phyloP scores from a whole-genome alignment of 768 basidiomycete genomes.

The Termitomyces sp. region DNA sequence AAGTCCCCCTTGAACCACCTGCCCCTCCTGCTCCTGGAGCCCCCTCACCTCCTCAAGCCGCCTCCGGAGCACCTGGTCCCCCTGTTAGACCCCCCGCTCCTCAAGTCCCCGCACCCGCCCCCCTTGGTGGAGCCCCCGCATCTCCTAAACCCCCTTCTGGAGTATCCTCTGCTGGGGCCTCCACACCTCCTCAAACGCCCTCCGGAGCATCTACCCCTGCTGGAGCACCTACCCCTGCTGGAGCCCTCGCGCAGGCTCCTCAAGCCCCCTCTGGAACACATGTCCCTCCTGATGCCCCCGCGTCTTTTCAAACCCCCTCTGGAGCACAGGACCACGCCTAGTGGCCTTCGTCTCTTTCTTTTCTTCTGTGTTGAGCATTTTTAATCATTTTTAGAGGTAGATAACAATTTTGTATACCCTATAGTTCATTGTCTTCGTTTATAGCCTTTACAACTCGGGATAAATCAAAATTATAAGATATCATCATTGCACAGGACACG shows the following conservation, averaged over 20 bases:
- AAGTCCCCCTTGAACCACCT: background rate
- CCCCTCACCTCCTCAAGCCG: constrained; percentile 5
- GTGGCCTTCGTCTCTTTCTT: background rate
- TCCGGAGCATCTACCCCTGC: background rate
- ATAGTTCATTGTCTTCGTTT: too few relatives aligned
- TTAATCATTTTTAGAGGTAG: background rate
- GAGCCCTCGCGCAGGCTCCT: background rate
- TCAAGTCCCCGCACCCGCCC: background rate
- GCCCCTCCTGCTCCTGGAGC: background rate
- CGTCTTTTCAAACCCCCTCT: too few relatives aligned
- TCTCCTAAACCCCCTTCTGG: background rate
- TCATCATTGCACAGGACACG: too few relatives aligned
- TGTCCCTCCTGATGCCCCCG: too few relatives aligned
- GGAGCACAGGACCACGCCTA: too few relatives aligned
- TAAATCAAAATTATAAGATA: background rate
- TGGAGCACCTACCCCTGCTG: too few relatives aligned
- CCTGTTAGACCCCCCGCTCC: background rate
- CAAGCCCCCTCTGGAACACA: background rate
- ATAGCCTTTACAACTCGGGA: background rate
- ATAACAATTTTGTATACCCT: background rate
- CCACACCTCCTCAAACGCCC: background rate
- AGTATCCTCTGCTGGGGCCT: background rate
- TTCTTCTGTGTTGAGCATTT: background rate
- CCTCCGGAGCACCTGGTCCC: background rate
- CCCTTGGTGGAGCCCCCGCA: background rate